Evolutionary conservation across 2,329 filamentous ascomycete species (phyloP), one percentile per base, ranked within the genome.

Genomic region (Fusarium sulawesiense): DNA sequence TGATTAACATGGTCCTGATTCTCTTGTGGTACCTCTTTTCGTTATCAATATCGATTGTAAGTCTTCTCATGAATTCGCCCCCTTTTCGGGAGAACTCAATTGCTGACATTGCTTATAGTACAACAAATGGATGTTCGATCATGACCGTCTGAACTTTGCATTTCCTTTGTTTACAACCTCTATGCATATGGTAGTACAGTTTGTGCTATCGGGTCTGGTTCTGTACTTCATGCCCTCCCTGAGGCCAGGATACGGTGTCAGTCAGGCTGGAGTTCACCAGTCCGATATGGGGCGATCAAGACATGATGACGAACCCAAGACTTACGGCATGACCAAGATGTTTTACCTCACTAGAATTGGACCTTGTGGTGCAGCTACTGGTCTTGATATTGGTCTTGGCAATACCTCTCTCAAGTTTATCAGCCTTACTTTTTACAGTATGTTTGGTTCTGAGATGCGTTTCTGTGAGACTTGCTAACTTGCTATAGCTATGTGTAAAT

Each of bases 61-160:
- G 91, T 84, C 42, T 42, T 54, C 30, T 30, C 42, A 18, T 23
- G 29, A 14, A 7, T 14, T n/a, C 25, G 12, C 21, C 21, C 27
- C 40, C 41, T 51, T 57, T 46, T 41, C 27, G 47, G 32, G n/a
- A 18, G 27, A 27, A 25, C 25, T 25, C 23, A 21, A 34, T 34
- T 69, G 47, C 73, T 78, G 56, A 77, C 75, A 46, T 49, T 23
- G 23, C 18, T 42, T 16, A 29, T 71, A 96, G 91, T 99, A 98
- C 85, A 99, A 99, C 87, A 98, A 98, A 83, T 98, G 96, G 96
- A 98, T 99, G 95, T 98, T 99, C 82, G 92, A 93, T 76, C 87
- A 91, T 66, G 87, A 91, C 72, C 89, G 92, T 72, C 88, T 97
- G 73, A 91, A 98, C 80, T 99, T 99, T 79, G 91, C 93, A 54